Evolutionary conservation across 148 eudicot genomes (phyloP).

Genomic region (Bassia scoparia): DNA sequence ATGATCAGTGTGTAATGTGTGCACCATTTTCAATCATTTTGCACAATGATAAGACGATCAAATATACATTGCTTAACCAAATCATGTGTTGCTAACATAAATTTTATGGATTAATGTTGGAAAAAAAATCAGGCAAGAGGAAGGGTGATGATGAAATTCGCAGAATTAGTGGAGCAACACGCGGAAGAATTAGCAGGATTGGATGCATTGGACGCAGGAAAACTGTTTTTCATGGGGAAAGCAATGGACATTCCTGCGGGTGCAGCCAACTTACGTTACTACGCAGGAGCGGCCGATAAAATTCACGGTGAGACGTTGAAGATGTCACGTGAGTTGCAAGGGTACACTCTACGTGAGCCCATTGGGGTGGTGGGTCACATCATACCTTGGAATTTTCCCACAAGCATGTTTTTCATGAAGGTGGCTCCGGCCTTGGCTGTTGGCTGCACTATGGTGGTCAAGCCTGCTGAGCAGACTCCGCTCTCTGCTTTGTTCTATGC

Average conservation of each 20-base stretch:
- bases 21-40: too few relatives aligned
- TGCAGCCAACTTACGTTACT: conserved; percentile 47
- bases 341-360: conserved; percentile 75
- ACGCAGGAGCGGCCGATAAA: conserved; percentile 89
- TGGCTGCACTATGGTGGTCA: conserved; percentile 87
- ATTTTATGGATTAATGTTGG: not conserved
- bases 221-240: conserved; percentile 41
- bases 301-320: conserved; percentile 81
- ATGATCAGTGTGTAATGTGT: too few relatives aligned
- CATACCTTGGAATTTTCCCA: conserved; percentile 84
- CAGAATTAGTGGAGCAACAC: conserved; percentile 30
- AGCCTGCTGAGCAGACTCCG: conserved; percentile 90
- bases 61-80: too few relatives aligned
- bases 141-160: conserved; percentile 33
- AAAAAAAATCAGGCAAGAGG: conserved; percentile 26
- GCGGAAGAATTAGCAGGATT: conserved; percentile 24
- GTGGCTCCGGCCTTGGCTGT: conserved; percentile 82
- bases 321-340: conserved; percentile 71
- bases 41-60: too few relatives aligned
- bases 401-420: conserved; percentile 54
- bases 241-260: conserved; percentile 46
- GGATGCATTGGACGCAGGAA: conserved; percentile 58
- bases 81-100: too few relatives aligned
- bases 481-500: conserved; percentile 70
- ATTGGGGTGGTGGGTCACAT: conserved; percentile 81